Evolutionary conservation across 148 eudicot species (phyloP).

Genomic region (Chenopodium berlandieri): DNA sequence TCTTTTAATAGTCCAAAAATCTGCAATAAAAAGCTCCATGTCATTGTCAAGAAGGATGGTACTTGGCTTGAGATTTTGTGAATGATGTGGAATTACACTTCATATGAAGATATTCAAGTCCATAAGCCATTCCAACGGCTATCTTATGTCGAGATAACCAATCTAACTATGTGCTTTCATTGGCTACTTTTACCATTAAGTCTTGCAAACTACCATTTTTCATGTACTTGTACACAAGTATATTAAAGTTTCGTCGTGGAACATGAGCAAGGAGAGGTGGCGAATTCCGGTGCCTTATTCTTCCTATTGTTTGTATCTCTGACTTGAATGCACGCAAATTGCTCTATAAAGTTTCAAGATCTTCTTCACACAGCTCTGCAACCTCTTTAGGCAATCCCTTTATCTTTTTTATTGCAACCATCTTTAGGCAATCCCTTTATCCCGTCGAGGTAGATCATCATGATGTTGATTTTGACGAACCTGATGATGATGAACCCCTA

Average conservation of each 20-base stretch:
- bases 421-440: constrained; percentile 15
- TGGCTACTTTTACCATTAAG: constrained; percentile 33
- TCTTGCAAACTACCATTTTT: constrained; percentile 92
- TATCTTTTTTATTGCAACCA: constrained; percentile 80
- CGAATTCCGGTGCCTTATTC: constrained; percentile 76
- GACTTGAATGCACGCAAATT: constrained; percentile 56
- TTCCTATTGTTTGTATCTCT: constrained; percentile 74
- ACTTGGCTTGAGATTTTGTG: constrained; percentile 84
- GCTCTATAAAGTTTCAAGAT: constrained; percentile 56
- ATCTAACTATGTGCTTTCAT: constrained; percentile 49
- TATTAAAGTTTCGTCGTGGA: constrained; percentile 72
- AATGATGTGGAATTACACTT: constrained; percentile 57
- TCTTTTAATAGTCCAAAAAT: constrained; percentile 88
- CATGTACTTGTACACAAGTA: constrained; percentile 83
- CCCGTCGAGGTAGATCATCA: too few species aligned
- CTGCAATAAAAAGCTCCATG: constrained; percentile 83
- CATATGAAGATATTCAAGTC: constrained; percentile 86
- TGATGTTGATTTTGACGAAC: too few species aligned
- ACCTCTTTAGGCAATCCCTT: constrained; percentile 50
- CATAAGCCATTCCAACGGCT: constrained; percentile 69
- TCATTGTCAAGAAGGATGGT: constrained; percentile 80
- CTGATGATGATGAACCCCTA: too few species aligned
- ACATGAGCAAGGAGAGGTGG: constrained; percentile 81
- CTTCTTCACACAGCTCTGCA: constrained; percentile 61
- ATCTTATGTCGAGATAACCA: constrained; percentile 61